These are phyloP conservation scores for Cladosporium sp. DNA, from an alignment of 2,329 filamentous ascomycete species.

Conservation along the genomic window DNA sequence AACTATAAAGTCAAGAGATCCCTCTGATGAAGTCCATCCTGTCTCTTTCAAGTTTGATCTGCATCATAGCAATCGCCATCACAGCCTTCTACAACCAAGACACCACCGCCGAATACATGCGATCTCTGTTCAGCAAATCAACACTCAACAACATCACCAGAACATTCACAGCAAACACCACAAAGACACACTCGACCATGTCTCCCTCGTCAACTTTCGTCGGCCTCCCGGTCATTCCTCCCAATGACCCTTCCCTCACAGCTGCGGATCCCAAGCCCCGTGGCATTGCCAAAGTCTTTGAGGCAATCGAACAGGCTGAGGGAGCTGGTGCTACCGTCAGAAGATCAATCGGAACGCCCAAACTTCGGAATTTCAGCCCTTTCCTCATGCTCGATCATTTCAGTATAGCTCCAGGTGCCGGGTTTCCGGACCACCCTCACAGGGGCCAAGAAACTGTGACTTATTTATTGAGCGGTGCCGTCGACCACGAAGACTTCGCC, in stretches of 20 bases:
- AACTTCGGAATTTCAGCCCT: constrained; percentile 79
- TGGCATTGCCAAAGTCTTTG: constrained; percentile 75
- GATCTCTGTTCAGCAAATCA: constrained; percentile 32
- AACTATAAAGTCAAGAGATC: constrained; percentile 31
- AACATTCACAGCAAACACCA: constrained; percentile 28
- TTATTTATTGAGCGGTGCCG: constrained; percentile 77
- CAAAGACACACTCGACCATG: constrained; percentile 28
- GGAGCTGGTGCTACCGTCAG: constrained; percentile 83
- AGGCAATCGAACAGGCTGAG: constrained; percentile 80
- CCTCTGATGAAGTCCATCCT: constrained; percentile 35
- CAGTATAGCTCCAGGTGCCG: constrained; percentile 69
- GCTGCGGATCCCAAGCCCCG: constrained; percentile 64
- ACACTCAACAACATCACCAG: constrained; percentile 22
- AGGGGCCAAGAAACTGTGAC: constrained; percentile 87
- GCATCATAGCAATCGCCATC: constrained; percentile 35
- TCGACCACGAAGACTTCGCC: constrained; percentile 90
- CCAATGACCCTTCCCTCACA: constrained; percentile 37
- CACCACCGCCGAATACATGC: constrained; percentile 33
- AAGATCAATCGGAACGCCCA: constrained; percentile 77
- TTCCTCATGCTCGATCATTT: constrained; percentile 98
- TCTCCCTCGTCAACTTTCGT: constrained; percentile 34
- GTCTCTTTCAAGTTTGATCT: constrained; percentile 36
- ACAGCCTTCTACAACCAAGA: constrained; percentile 28
- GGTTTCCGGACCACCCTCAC: constrained; percentile 83
- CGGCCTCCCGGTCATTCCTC: constrained; percentile 47